Conservation (phyloP, 495 filamentous ascomycete genomes). For the Hypomontagnella monticulosa region DNA sequence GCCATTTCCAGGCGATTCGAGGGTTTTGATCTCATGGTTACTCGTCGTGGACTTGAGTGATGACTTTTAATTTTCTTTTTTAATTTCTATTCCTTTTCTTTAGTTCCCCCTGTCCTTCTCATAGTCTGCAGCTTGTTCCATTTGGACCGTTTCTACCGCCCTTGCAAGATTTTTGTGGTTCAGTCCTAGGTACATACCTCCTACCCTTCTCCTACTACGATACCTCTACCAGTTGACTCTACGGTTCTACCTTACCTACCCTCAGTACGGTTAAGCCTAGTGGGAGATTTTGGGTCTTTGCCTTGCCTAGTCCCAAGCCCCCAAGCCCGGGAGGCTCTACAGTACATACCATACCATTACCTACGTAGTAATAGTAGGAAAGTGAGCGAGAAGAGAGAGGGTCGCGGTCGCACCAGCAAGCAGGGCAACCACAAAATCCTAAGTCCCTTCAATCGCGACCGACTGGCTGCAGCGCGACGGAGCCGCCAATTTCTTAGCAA, state of each 20-base stretch:
- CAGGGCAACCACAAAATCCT: slow-evolving; percentile 29
- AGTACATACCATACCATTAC: background rate
- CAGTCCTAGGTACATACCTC: slow-evolving; percentile 4
- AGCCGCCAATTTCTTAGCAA: slow-evolving; percentile 44
- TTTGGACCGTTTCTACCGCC: slow-evolving; percentile 5
- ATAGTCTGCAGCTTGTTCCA: slow-evolving; percentile 7
- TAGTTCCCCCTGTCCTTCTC: background rate
- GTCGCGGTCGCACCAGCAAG: slow-evolving; percentile 42
- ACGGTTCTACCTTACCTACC: too few species aligned
- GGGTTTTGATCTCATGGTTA: slow-evolving; percentile 6
- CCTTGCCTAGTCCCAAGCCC: background rate
- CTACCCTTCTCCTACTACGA: too few species aligned
- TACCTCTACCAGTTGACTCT: too few species aligned
- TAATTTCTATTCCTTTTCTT: slow-evolving; percentile 9
- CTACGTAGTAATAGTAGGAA: background rate
- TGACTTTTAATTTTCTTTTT: slow-evolving; percentile 12
- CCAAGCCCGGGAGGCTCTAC: background rate
- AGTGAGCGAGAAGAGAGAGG: slow-evolving; percentile 12
- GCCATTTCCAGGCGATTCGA: slow-evolving; percentile 5
- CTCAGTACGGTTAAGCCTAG: too few species aligned
- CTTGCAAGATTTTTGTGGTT: slow-evolving; percentile 29
- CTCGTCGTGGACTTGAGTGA: slow-evolving; percentile 15
- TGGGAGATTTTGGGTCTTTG: slow-evolving; percentile 4
- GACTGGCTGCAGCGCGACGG: slow-evolving; percentile 55
- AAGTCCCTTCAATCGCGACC: slow-evolving; percentile 37